Percentiles rank a stretch among this genome's conserved stretches.
phyloP scores from a whole-genome alignment of 352 stramenopile species.

The Pythium aristosporum region DNA sequence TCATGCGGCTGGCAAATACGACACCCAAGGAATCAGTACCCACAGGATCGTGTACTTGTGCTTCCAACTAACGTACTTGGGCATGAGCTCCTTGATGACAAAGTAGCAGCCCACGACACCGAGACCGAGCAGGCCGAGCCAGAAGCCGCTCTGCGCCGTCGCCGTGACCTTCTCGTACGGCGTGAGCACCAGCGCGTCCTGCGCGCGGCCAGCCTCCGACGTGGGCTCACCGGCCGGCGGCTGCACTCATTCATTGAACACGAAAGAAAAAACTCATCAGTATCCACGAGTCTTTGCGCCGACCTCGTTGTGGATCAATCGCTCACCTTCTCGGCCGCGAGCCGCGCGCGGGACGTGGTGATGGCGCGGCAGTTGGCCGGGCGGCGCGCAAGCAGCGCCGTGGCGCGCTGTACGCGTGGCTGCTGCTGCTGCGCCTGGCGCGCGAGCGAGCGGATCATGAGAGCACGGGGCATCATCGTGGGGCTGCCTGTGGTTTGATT shows the following conservation, averaged over 20 bases:
- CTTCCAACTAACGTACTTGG: conserved; percentile 57
- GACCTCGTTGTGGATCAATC: background rate
- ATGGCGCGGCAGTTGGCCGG: conserved; percentile 29
- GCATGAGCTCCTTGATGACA: conserved; percentile 90
- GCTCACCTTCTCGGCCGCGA: conserved; percentile 62
- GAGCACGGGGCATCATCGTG: conserved; percentile 12
- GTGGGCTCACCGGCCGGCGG: conserved; percentile 32
- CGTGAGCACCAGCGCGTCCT: conserved; percentile 87
- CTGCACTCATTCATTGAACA: conserved; percentile 5
- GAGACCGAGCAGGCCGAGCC: conserved; percentile 83
- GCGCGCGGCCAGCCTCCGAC: conserved; percentile 34
- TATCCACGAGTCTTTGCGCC: background rate
- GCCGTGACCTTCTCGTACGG: conserved; percentile 94
- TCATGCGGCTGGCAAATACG: conserved; percentile 64
- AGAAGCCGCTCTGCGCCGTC: conserved; percentile 86
- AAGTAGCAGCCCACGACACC: conserved; percentile 90
- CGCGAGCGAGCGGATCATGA: conserved; percentile 21
- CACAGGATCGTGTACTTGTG: background rate
- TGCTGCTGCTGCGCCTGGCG: conserved; percentile 14
- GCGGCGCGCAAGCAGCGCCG: conserved; percentile 8
- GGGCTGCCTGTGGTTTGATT: background rate
- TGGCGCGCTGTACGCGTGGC: conserved; percentile 3
- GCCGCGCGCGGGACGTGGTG: conserved; percentile 44
- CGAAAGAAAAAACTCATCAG: background rate
- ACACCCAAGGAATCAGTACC: background rate